These are phyloP conservation scores for Corylus americana DNA, from an alignment of 306 rosid genomes.

Conservation along the genomic window DNA sequence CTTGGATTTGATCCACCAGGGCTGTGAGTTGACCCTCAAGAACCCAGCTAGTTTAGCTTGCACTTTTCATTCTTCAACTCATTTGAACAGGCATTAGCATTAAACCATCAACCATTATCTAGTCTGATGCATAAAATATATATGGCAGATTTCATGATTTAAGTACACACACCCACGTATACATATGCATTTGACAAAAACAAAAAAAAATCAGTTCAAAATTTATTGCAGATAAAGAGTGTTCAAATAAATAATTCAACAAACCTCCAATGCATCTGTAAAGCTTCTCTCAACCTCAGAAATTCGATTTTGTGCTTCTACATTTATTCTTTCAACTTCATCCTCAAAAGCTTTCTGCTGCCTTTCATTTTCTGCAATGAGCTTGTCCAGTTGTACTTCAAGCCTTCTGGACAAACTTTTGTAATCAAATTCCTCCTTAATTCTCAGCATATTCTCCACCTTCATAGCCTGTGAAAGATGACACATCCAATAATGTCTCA, in stretches of 20 bases:
- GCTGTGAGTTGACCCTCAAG: background rate
- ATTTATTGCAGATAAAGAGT: constrained; percentile 1
- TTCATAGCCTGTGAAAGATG: constrained; percentile 76
- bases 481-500: constrained; percentile 24
- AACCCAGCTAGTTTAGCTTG: background rate
- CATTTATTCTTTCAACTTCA: constrained; percentile 70
- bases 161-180: background rate
- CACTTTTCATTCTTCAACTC: background rate
- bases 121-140: constrained; percentile 14
- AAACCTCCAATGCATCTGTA: constrained; percentile 91
- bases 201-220: background rate
- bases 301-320: constrained; percentile 71
- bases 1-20: background rate
- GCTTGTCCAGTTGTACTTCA: constrained; percentile 86
- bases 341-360: constrained; percentile 83
- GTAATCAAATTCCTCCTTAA: constrained; percentile 98
- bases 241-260: constrained; percentile 33
- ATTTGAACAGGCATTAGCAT: background rate
- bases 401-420: constrained; percentile 90
- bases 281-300: constrained; percentile 86
- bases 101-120: background rate
- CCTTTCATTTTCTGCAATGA: constrained; percentile 91
- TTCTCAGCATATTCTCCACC: constrained; percentile 95
- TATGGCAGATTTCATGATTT: constrained; percentile 14
- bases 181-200: background rate